Conservation (phyloP, 805 yeast species). For the Candida yuanshanica region DNA sequence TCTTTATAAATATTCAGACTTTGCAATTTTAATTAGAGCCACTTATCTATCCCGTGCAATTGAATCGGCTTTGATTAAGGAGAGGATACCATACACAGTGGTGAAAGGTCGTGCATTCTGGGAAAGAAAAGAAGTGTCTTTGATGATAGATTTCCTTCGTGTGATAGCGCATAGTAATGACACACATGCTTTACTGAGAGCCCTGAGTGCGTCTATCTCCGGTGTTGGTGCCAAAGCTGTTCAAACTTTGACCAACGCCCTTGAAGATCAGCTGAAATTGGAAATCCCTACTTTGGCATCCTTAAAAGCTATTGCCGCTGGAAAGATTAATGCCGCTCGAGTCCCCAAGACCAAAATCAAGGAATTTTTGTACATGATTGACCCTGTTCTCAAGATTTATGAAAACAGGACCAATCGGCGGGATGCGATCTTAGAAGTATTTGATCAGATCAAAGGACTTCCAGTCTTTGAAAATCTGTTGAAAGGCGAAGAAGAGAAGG, state of each 20-base stretch:
- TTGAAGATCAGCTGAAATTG: conserved; percentile 1
- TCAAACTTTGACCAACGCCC: not conserved
- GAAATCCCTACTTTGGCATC: conserved; percentile 9
- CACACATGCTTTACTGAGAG: conserved; percentile 49
- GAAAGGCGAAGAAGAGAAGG: conserved; percentile 24
- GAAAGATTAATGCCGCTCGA: not conserved
- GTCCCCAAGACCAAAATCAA: conserved; percentile 3
- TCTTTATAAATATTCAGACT: conserved; percentile 47
- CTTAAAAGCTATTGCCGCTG: conserved; percentile 2
- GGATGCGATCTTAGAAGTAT: conserved; percentile 5
- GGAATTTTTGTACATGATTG: not conserved
- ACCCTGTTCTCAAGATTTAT: not conserved
- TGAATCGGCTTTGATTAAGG: conserved; percentile 55
- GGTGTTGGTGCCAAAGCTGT: conserved; percentile 56
- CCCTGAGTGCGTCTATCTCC: conserved; percentile 45
- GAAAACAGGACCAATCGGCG: too few relatives aligned
- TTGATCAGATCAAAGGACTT: conserved; percentile 9
- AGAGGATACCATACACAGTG: conserved; percentile 58
- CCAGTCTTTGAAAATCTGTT: conserved; percentile 4
- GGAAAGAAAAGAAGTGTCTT: conserved; percentile 65
- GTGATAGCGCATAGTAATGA: conserved; percentile 56
- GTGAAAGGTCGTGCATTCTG: conserved; percentile 75
- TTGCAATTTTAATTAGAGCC: conserved; percentile 68
- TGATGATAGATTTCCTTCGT: conserved; percentile 59
- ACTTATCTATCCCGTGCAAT: conserved; percentile 54